Conservation (phyloP, 169 alveolate genomes). For the Theileria sp. region DNA sequence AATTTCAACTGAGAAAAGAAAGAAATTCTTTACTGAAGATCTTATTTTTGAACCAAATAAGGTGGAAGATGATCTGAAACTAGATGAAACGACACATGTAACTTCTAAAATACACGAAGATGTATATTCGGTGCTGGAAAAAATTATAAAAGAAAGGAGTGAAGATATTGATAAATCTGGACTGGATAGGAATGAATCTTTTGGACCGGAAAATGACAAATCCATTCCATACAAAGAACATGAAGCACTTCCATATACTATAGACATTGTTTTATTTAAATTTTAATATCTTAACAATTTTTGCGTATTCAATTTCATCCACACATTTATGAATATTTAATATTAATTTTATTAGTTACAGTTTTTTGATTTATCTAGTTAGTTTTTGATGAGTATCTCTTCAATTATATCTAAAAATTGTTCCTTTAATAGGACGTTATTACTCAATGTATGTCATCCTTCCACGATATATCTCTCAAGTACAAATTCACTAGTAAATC, state of each 20-base stretch:
- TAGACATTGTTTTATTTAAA: conserved; percentile 45
- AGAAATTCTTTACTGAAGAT: conserved; percentile 5
- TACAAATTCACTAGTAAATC: background rate
- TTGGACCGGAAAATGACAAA: background rate
- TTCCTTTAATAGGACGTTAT: background rate
- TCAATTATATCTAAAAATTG: background rate
- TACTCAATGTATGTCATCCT: background rate
- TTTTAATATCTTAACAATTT: background rate
- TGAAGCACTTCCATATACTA: conserved; percentile 48
- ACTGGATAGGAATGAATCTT: background rate
- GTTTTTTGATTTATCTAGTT: too few species aligned
- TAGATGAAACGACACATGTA: conserved; percentile 25
- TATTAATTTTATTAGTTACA: too few species aligned
- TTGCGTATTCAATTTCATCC: background rate
- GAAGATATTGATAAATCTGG: background rate
- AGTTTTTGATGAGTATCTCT: background rate
- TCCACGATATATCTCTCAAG: background rate
- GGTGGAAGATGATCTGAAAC: background rate
- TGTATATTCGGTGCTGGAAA: conserved; percentile 35
- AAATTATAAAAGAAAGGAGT: background rate
- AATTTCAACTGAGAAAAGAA: conserved; percentile 1
- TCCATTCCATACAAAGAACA: conserved; percentile 37
- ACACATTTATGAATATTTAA: background rate
- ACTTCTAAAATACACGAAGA: conserved; percentile 48
- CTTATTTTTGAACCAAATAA: background rate